A percentile compares a stretch with the other conserved stretches of the same genome.
Conservation (phyloP, 495 filamentous ascomycete genomes). For the Daldinia grandis region DNA sequence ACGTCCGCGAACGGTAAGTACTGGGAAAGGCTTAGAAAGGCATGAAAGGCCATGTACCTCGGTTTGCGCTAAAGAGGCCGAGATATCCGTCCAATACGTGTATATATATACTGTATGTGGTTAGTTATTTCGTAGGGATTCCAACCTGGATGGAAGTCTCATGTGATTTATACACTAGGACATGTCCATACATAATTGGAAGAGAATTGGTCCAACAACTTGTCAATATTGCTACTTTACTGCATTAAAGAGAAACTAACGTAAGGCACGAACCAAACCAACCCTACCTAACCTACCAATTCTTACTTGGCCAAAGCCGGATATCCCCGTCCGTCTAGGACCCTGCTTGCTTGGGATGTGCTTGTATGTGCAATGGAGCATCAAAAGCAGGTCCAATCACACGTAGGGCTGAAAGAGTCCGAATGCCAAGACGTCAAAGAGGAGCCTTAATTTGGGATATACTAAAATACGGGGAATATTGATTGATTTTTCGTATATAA, state of each 20-base stretch:
- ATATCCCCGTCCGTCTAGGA: not conserved
- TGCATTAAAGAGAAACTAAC: not conserved
- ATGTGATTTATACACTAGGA: not conserved
- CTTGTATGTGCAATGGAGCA: slow-evolving; percentile 15
- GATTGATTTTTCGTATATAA: not conserved
- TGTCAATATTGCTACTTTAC: not conserved
- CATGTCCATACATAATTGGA: not conserved
- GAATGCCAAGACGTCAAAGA: slow-evolving; percentile 14
- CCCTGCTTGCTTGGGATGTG: not conserved
- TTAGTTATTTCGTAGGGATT: not conserved
- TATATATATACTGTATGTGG: not conserved
- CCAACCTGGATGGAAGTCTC: too few relatives aligned
- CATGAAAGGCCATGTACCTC: not conserved
- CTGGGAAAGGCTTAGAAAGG: not conserved
- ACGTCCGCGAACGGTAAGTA: not conserved
- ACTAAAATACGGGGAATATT: not conserved
- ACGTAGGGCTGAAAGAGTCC: slow-evolving; percentile 35
- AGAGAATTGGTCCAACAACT: not conserved
- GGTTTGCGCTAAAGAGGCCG: slow-evolving; percentile 32
- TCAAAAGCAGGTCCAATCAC: slow-evolving; percentile 22
- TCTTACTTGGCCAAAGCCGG: not conserved
- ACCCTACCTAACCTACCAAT: not conserved
- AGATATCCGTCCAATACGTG: slow-evolving; percentile 9
- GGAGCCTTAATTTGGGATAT: not conserved
- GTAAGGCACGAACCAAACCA: not conserved